Conservation (phyloP, 768 basidiomycete species). For the Russula brevipes region DNA sequence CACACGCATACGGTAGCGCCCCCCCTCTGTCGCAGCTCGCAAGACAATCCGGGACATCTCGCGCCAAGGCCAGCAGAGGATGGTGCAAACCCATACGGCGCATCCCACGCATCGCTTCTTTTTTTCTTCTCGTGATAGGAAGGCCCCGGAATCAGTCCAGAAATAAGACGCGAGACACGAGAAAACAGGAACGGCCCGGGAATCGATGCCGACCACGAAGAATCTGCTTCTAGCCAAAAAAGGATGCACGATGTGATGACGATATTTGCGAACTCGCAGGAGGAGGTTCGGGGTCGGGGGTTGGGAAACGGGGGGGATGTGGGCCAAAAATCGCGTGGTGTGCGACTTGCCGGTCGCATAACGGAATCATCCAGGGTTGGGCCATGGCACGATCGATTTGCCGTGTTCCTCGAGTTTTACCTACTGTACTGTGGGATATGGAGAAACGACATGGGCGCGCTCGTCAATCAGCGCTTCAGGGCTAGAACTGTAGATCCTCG, state of each 20-base stretch:
- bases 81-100: no score
- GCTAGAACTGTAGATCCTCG: constrained; percentile 12
- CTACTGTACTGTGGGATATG: neutral
- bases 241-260: neutral
- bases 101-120: no score
- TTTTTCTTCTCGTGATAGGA: no score
- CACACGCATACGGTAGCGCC: no score
- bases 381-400: neutral
- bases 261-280: no score
- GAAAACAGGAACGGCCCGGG: no score
- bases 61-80: neutral
- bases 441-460: neutral
- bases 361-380: no score
- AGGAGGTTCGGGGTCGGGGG: no score
- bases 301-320: no score
- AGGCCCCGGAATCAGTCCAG: no score
- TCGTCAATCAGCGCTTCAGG: neutral
- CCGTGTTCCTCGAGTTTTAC: neutral
- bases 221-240: neutral
- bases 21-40: neutral
- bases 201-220: neutral
- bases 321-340: no score
- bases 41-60: neutral
- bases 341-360: no score
- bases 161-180: neutral